Evolutionary conservation across 78 protist species (phyloP), one percentile per base, ranked within the genome.

Genomic region (Dictyostelium firmibasis): DNA sequence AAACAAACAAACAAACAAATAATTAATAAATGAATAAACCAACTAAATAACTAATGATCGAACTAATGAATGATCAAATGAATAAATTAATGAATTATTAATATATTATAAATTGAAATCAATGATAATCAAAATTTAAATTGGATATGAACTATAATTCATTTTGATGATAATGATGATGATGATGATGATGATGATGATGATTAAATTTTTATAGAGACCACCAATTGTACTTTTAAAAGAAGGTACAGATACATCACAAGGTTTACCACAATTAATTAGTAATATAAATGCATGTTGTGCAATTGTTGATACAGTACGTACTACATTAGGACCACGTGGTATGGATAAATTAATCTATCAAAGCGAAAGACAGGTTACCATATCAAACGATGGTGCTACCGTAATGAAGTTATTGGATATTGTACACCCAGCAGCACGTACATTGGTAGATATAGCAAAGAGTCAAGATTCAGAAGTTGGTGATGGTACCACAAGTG

Each of bases 401-500:
- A 99, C 99, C 43, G 97, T 99, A n/a, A 97, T 99, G 98, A 96
- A 97, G 81, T 85, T 97, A 62, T 98, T 99, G 50, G 99, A 99
- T 74, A 97, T 99, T 83, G 99, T 98, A 7, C 99, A 99, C 88
- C 99, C 99, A 18, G 99, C 99, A 3, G 99, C 99, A 14, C 29
- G 62, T 44, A 96, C 99, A 33, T 98, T 99, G 27, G 99, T 99
- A 8, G 99, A 99, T 83, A 99, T 99, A 78, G 99, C 99, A 9
- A 83, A 86, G 88, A 87, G 99, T 11, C 99, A 99, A 92, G 99
- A 99, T 83, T 84, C 96, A 3, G 99, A 99, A 93, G 99, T 97
- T n/a, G 99, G 99, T 23, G 99, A 99, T 86, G 99, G 99, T 16
- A 99, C 99, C 5, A 99, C 99, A 5, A 81, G 97, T 1, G 99